A percentile compares a stretch with the other conserved stretches of the same genome.
phyloP scores from a whole-genome alignment of 139 green algal genomes.

The Pleodorina starrii region DNA sequence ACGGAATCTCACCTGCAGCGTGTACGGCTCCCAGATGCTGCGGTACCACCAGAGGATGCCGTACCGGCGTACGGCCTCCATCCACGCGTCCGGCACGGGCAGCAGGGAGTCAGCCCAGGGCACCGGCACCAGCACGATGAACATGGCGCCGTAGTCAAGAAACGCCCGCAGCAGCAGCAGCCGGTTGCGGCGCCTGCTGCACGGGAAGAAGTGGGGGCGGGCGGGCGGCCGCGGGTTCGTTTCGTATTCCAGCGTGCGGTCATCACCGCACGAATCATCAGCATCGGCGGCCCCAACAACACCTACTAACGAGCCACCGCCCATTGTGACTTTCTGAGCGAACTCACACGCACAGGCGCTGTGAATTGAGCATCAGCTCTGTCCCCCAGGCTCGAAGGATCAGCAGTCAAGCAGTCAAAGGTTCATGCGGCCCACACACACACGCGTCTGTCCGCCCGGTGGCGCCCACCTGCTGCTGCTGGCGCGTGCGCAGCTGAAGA shows the following conservation, averaged over 20 bases:
- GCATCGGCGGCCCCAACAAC: no score
- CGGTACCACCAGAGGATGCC: neutral
- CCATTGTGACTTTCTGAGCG: no score
- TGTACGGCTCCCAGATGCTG: constrained; percentile 15
- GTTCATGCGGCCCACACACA: no score
- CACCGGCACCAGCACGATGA: neutral
- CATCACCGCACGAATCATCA: no score
- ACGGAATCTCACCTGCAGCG: neutral
- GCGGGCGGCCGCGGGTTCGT: no score
- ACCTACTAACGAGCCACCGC: no score
- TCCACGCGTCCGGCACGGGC: neutral
- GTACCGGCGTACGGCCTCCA: neutral
- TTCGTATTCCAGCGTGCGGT: no score
- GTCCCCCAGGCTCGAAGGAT: no score
- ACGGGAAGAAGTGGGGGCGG: no score
- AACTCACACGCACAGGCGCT: neutral
- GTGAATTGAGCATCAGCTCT: no score
- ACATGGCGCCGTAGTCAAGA: neutral
- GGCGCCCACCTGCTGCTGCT: neutral
- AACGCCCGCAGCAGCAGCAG: neutral
- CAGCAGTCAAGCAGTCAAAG: no score
- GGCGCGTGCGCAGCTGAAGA: neutral
- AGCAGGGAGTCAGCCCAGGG: neutral
- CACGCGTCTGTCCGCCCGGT: no score
- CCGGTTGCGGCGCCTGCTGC: neutral